phyloP scores from a whole-genome alignment of 1,284 basidiomycete genomes.

The Trichosporon ovoides region DNA sequence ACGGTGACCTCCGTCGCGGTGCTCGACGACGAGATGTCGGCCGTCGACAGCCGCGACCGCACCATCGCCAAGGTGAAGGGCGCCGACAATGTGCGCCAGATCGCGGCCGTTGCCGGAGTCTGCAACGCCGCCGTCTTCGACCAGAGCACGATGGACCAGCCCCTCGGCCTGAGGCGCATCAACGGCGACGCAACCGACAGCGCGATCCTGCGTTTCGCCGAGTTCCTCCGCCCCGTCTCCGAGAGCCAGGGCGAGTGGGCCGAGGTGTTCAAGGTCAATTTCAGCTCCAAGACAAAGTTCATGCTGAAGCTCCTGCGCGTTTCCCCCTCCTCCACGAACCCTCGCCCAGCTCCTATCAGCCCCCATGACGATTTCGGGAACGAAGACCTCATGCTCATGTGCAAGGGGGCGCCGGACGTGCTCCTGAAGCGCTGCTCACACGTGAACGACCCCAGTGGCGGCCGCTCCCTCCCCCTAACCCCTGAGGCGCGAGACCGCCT shows the following conservation, averaged over 20 bases:
- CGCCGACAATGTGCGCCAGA: slow-evolving; percentile 28
- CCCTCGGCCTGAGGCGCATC: slow-evolving; percentile 52
- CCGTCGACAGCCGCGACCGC: slow-evolving; percentile 37
- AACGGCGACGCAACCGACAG: slow-evolving; percentile 62
- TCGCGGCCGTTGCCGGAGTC: slow-evolving; percentile 55
- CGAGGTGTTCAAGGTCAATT: slow-evolving; percentile 51
- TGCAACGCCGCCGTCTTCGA: slow-evolving; percentile 63
- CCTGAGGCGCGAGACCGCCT: slow-evolving; percentile 37
- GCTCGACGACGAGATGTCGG: slow-evolving; percentile 45
- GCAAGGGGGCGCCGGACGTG: slow-evolving; percentile 60
- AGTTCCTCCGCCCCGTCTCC: slow-evolving; percentile 48
- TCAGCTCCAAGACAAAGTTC: slow-evolving; percentile 65
- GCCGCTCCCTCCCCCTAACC: slow-evolving; percentile 46
- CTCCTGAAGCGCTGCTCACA: slow-evolving; percentile 54
- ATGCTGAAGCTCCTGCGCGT: slow-evolving; percentile 53
- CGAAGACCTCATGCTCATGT: slow-evolving; percentile 48
- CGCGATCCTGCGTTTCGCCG: slow-evolving; percentile 60
- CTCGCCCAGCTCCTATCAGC: neutral
- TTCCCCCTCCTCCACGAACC: neutral
- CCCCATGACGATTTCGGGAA: slow-evolving; percentile 20
- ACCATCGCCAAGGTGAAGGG: slow-evolving; percentile 22
- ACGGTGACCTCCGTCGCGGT: slow-evolving; percentile 52
- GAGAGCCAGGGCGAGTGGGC: slow-evolving; percentile 44
- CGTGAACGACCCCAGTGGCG: slow-evolving; percentile 49
- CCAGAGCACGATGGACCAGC: slow-evolving; percentile 40